These are phyloP conservation scores for Leptomonas pyrrhocoris DNA, from an alignment of 208 protist species.

Conservation along the genomic window DNA sequence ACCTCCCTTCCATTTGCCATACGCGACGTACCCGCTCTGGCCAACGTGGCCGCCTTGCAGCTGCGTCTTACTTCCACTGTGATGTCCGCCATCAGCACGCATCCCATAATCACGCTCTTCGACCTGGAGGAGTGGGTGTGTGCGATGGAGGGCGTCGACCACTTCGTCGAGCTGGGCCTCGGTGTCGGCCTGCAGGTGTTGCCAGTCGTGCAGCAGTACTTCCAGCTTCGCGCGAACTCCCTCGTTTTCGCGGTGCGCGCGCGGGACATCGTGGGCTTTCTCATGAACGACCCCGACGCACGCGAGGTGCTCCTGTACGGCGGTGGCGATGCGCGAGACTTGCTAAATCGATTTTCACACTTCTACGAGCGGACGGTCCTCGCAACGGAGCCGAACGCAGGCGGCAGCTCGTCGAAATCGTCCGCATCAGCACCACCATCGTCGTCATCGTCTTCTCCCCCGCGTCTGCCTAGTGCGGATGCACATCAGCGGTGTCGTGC, in stretches of 20 bases:
- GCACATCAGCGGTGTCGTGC: not conserved
- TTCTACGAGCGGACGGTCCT: slow-evolving; percentile 47
- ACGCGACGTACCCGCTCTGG: slow-evolving; percentile 56
- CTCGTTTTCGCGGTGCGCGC: slow-evolving; percentile 55
- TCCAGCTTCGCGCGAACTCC: slow-evolving; percentile 43
- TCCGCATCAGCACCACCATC: not conserved
- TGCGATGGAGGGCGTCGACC: slow-evolving; percentile 43
- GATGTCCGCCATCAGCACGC: slow-evolving; percentile 59
- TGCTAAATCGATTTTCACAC: slow-evolving; percentile 60
- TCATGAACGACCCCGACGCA: slow-evolving; percentile 49
- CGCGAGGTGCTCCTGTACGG: slow-evolving; percentile 42
- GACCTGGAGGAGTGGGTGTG: slow-evolving; percentile 80
- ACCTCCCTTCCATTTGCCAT: slow-evolving; percentile 58
- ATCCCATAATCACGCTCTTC: slow-evolving; percentile 78
- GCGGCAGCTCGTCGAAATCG: not conserved
- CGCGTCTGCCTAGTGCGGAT: too few species aligned
- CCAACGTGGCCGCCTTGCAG: slow-evolving; percentile 50
- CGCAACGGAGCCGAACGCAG: not conserved
- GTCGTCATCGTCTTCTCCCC: too few species aligned
- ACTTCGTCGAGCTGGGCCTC: slow-evolving; percentile 70
- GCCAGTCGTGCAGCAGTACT: slow-evolving; percentile 76
- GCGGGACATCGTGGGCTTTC: slow-evolving; percentile 57
- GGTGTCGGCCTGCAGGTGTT: slow-evolving; percentile 54
- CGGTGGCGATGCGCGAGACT: slow-evolving; percentile 63
- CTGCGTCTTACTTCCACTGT: slow-evolving; percentile 55